Evolutionary conservation across 495 filamentous ascomycete genomes (phyloP).

Genomic region (Penicillium samsonianum): DNA sequence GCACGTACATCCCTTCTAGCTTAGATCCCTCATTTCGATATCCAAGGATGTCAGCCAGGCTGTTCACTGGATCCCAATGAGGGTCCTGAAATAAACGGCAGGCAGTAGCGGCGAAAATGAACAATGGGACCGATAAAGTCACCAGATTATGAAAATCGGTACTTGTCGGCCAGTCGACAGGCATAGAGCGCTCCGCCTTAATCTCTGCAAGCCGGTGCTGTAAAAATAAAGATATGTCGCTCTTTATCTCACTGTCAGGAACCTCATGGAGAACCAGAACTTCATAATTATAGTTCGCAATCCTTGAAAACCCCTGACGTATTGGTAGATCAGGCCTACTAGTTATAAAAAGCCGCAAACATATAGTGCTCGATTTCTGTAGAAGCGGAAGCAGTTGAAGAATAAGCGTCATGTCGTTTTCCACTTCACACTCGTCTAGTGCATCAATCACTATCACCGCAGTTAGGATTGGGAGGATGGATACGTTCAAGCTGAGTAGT

Average conservation of each 20-base stretch:
- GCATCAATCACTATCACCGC: conserved; percentile 50
- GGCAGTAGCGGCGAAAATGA: conserved; percentile 30
- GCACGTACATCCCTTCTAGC: neutral
- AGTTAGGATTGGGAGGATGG: neutral
- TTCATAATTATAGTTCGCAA: conserved; percentile 13
- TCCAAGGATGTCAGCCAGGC: conserved; percentile 13
- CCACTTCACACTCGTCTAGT: conserved; percentile 51
- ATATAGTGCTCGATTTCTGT: conserved; percentile 5
- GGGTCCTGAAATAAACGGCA: conserved; percentile 25
- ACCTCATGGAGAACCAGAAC: conserved; percentile 27
- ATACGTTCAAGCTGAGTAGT: conserved; percentile 7
- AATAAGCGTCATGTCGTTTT: conserved; percentile 37
- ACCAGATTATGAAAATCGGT: conserved; percentile 12
- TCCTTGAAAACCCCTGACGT: conserved; percentile 26
- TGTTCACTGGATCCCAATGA: conserved; percentile 13
- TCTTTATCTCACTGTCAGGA: conserved; percentile 16
- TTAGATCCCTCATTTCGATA: neutral
- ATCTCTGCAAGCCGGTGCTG: conserved; percentile 21
- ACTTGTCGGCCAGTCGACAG: conserved; percentile 38
- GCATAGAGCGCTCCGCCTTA: neutral
- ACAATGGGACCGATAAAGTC: conserved; percentile 20
- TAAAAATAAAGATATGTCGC: conserved; percentile 30
- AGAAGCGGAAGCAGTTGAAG: conserved; percentile 33
- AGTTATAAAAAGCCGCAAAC: conserved; percentile 33
- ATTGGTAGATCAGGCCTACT: conserved; percentile 51